These are phyloP conservation scores for Cryptococcus sp. DNA, from an alignment of 1,284 basidiomycete species.

Conservation along the genomic window DNA sequence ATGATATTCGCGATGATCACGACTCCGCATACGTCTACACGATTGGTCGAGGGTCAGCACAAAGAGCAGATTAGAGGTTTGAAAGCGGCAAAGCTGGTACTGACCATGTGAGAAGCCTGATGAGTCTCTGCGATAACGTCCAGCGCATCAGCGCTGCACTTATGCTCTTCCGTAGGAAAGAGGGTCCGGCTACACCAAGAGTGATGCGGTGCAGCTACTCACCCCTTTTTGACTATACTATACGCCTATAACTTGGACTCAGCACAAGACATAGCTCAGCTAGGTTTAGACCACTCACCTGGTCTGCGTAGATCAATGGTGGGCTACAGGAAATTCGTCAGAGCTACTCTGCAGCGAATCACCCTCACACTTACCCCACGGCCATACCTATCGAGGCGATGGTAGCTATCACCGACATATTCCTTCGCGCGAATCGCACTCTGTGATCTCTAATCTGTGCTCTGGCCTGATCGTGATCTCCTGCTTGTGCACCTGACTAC, in stretches of 20 bases:
- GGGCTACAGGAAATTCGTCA: constrained; percentile 37
- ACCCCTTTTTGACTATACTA: constrained; percentile 56
- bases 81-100: background rate
- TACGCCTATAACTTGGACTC: constrained; percentile 40
- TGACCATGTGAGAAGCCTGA: constrained; percentile 53
- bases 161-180: background rate
- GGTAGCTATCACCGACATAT: constrained; percentile 36
- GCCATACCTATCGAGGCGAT: constrained; percentile 53
- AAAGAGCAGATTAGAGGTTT: background rate
- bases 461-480: no score
- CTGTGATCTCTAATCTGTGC: no score
- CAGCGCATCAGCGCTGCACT: constrained; percentile 1
- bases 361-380: constrained; percentile 40
- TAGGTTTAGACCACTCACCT: constrained; percentile 29
- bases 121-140: constrained; percentile 45
- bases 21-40: constrained; percentile 48
- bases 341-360: constrained; percentile 7
- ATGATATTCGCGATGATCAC: constrained; percentile 54
- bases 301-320: constrained; percentile 55
- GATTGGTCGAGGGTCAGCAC: background rate
- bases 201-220: constrained; percentile 15
- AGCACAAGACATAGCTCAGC: constrained; percentile 6
- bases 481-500: no score
- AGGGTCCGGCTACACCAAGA: background rate
- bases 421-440: background rate